Evolutionary conservation across 495 filamentous ascomycete genomes (phyloP).

Genomic region (Penicillium mononematosum): DNA sequence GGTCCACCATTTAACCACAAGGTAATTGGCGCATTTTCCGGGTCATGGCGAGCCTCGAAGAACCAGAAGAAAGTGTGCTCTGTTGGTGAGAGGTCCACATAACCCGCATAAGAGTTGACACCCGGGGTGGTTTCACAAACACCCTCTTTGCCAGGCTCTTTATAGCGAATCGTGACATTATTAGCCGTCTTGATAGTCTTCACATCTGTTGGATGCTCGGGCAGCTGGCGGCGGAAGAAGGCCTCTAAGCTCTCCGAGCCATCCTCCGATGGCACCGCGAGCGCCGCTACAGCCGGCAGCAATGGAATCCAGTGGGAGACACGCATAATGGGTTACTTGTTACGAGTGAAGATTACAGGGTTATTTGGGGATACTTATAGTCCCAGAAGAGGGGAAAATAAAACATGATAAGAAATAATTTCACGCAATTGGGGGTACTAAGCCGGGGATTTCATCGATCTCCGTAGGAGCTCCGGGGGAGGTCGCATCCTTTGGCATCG

Average conservation of each 20-base stretch:
- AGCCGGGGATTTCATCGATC: conserved; percentile 5
- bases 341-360: neutral
- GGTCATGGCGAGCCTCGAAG: conserved; percentile 50
- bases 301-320: conserved; percentile 22
- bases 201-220: conserved; percentile 51
- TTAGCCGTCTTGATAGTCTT: conserved; percentile 59
- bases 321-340: conserved; percentile 27
- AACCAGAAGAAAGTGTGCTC: conserved; percentile 54
- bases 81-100: conserved; percentile 43
- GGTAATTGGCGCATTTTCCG: conserved; percentile 50
- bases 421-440: no score
- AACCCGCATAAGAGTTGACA: conserved; percentile 49
- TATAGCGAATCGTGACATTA: conserved; percentile 48
- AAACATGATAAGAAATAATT: neutral
- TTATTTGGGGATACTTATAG: conserved; percentile 3
- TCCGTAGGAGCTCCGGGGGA: conserved; percentile 29
- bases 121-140: conserved; percentile 52
- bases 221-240: conserved; percentile 40
- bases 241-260: conserved; percentile 14
- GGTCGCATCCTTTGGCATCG: conserved; percentile 22
- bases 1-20: conserved; percentile 56
- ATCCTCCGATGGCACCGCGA: conserved; percentile 14
- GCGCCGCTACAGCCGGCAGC: conserved; percentile 28
- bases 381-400: neutral
- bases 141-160: conserved; percentile 41